Evolutionary conservation across 768 basidiomycete species (phyloP), one percentile per base, ranked within the genome.

Genomic region (Tricholoma bakamatsutake): DNA sequence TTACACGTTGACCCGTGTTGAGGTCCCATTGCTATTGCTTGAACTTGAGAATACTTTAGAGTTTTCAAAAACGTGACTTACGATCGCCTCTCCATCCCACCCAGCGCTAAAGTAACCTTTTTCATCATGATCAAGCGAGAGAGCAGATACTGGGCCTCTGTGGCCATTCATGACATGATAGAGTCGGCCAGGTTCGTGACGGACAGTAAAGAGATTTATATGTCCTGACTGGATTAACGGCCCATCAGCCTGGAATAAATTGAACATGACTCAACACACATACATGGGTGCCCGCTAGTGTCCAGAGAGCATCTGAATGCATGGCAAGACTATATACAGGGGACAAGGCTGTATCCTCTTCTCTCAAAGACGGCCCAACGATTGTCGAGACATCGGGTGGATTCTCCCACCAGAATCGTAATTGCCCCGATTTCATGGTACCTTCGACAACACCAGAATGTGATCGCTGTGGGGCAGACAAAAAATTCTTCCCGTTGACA

Each of bases 271-370:
- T 15, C 15, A 15, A 17, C 35, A 53, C 55, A 59, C 85, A 59
- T 70, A 95, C 94, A 63, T 90, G 81, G 34, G 87, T 89, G 12
- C 97, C 97, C 21, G 90, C 85, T 55, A 98, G 76, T 15, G 87
- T 80, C 93, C 94, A 99, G 8, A 99, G 73, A 11, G 91, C 97
- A 69, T 98, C 94, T 3, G 88, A 87, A 54, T 98, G 94, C 76
- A 94, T 86, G 8, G 84, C 84, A 66, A 99, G 76, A 64, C 93
- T 95, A 69, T 94, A 93, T 15, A 97, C 92, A 9, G 96, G 87
- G 18, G 84, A 81, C 45, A 82, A 67, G 18, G 75, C 62, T 18
- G 74, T 61, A 37, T 85, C 84, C 18, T 83, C 82, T 24, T 78
- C 79, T 53, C 68, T 69, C 21, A 68, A 61, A 31, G 62, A 56